phyloP scores from a whole-genome alignment of 2,329 filamentous ascomycete genomes.

The Colletotrichum falcatum region DNA sequence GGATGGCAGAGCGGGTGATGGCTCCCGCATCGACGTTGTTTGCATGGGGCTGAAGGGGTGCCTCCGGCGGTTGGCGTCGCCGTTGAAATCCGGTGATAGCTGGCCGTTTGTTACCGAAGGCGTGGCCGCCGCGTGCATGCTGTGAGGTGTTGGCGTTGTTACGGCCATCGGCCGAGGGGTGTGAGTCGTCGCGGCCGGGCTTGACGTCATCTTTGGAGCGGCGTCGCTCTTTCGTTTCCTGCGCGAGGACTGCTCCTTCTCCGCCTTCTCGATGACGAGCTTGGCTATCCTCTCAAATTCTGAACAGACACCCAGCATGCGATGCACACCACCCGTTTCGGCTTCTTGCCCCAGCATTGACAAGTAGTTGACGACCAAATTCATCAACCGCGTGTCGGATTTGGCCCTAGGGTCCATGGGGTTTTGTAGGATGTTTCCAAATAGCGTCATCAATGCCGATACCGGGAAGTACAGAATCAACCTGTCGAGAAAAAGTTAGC shows the following conservation, averaged over 20 bases:
- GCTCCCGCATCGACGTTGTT: slow-evolving; percentile 51
- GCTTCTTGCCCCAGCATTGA: slow-evolving; percentile 90
- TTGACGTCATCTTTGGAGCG: slow-evolving; percentile 40
- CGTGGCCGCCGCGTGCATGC: slow-evolving; percentile 14
- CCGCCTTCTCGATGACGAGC: slow-evolving; percentile 89
- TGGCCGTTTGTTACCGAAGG: slow-evolving; percentile 33
- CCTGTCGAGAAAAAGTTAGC: slow-evolving; percentile 59
- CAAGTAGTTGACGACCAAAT: slow-evolving; percentile 90
- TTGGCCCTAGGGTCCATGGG: slow-evolving; percentile 89
- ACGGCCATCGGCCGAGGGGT: slow-evolving; percentile 49
- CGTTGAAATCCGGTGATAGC: slow-evolving; percentile 42
- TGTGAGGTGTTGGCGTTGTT: slow-evolving; percentile 48
- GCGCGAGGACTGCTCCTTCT: slow-evolving; percentile 83
- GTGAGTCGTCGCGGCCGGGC: slow-evolving; percentile 45
- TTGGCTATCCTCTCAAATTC: slow-evolving; percentile 96
- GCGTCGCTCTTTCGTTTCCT: slow-evolving; percentile 86
- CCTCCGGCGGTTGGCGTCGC: slow-evolving; percentile 38
- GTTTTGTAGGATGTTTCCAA: slow-evolving; percentile 96
- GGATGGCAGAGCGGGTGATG: slow-evolving; percentile 59
- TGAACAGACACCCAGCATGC: slow-evolving; percentile 94
- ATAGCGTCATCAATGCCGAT: slow-evolving; percentile 92
- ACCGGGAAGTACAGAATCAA: slow-evolving; percentile 97
- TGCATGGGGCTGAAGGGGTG: slow-evolving; percentile 53
- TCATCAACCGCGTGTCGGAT: slow-evolving; percentile 92
- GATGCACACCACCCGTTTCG: slow-evolving; percentile 88